Evolutionary conservation across 768 basidiomycete genomes (phyloP).

Genomic region (Tricholoma terreum): DNA sequence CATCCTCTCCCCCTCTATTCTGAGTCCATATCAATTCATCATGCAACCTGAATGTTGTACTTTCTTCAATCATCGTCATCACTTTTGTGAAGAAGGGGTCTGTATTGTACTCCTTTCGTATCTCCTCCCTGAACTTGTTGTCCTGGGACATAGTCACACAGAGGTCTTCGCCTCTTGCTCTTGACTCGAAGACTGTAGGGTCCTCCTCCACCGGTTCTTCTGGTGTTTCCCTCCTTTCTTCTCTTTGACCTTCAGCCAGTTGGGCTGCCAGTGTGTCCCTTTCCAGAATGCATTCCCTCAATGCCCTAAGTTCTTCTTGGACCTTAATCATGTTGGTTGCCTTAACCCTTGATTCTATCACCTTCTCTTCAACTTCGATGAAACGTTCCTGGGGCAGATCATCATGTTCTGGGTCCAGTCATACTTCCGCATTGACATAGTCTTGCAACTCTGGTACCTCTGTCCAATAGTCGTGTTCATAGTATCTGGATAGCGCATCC

Average conservation of each 20-base stretch:
- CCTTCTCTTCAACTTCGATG: neutral
- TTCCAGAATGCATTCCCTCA: too few relatives aligned
- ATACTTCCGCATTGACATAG: conserved; percentile 14
- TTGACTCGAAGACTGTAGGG: too few relatives aligned
- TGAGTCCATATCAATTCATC: too few relatives aligned
- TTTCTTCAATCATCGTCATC: neutral
- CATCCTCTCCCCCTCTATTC: too few relatives aligned
- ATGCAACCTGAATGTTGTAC: neutral
- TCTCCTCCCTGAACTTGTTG: too few relatives aligned
- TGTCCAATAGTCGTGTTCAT: conserved; percentile 11
- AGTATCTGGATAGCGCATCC: conserved; percentile 26
- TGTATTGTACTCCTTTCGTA: neutral
- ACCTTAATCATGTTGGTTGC: too few relatives aligned
- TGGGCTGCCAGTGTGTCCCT: too few relatives aligned
- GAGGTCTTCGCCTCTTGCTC: too few relatives aligned
- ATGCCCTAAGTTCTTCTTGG: too few relatives aligned
- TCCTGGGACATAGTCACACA: too few relatives aligned
- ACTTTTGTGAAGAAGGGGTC: neutral
- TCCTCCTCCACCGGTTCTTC: neutral
- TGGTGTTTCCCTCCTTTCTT: too few relatives aligned
- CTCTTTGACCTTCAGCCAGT: too few relatives aligned
- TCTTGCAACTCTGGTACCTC: neutral
- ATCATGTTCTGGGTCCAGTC: conserved; percentile 17
- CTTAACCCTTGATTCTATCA: neutral
- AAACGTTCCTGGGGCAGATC: neutral